These are phyloP conservation scores for Colletotrichum gloeosporioides DNA, from an alignment of 2,329 filamentous ascomycete species.

Conservation along the genomic window DNA sequence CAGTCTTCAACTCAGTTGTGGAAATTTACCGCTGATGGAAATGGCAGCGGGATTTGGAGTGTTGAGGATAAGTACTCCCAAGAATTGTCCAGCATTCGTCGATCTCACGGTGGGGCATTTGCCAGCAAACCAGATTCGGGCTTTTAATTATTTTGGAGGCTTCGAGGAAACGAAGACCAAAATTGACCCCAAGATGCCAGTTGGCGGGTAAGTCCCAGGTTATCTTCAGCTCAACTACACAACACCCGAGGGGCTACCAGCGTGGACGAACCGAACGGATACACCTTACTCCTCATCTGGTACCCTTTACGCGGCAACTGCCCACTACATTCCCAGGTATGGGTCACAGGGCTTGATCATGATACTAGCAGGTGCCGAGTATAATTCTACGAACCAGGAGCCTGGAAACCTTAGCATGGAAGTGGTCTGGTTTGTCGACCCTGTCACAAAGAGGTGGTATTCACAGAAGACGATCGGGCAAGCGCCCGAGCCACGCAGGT, in stretches of 20 bases:
- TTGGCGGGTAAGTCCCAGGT: background rate
- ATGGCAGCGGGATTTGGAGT: slow-evolving; percentile 1
- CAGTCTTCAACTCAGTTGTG: background rate
- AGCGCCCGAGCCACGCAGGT: background rate
- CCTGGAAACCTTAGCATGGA: background rate
- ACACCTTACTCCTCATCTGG: background rate
- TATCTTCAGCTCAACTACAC: background rate
- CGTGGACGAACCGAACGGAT: background rate
- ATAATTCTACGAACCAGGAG: background rate
- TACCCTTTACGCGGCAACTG: background rate
- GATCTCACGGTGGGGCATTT: background rate
- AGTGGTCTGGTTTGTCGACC: slow-evolving; percentile 7
- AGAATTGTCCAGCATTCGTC: background rate
- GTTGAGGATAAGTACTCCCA: background rate
- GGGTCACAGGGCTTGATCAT: slow-evolving; percentile 7
- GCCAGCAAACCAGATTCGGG: background rate
- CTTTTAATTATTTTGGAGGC: slow-evolving; percentile 5
- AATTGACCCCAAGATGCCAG: background rate
- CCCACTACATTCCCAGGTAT: background rate
- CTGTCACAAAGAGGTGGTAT: background rate
- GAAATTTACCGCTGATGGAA: background rate
- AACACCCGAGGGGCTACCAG: background rate
- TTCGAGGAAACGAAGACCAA: background rate
- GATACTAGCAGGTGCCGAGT: background rate
- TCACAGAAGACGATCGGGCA: slow-evolving; percentile 9